Evolutionary conservation across 768 basidiomycete species (phyloP), one percentile per base, ranked within the genome.

Genomic region (Multifurca ochricompacta): DNA sequence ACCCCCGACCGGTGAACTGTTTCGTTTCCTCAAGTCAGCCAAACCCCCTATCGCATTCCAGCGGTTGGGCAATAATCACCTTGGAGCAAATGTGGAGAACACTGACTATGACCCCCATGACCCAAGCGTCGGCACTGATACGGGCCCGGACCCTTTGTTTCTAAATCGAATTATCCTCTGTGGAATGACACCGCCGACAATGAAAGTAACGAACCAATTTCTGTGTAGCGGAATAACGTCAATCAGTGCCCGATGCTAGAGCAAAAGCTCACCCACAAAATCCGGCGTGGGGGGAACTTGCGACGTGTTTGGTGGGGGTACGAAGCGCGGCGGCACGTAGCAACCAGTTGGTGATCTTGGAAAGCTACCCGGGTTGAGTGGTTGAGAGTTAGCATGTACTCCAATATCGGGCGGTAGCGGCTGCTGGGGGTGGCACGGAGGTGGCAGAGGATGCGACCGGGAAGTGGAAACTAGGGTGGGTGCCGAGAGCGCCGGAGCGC

Each of bases 51-150:
- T 6, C 9, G 2, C n/a, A n/a, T n/a, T 50, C 35, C 13, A 32
- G 36, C 3, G n/a, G 27, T 25, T n/a, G 10, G 16, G 21, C 21
- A 40, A 18, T n/a, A 19, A 10, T 58, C 40, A 61, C 63, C 63
- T 36, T 40, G 14, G 59, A 21, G 39, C 56, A 61, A 6, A 64
- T 21, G 7, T 66, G 31, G 36, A 65, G 41, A 13, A 54, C 36
- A 3, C 60, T 41, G 25, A 70, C 59, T 19, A 71, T 46, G 25
- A 71, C 37, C 4, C 69, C 69, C 21, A 69, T 54, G n/a, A 67
- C 67, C 70, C 70, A 71, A 4, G 64, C 49, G 40, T 72, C 63
- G 4, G 61, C 59, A 16, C 58, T 48, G 43, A 71, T 60, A 27
- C 61, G 64, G 11, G 67, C 67, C 35, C 60, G 57, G 25, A 71